These are phyloP conservation scores for Laguncularia racemosa DNA, from an alignment of 345 rosid genomes.

Conservation along the genomic window DNA sequence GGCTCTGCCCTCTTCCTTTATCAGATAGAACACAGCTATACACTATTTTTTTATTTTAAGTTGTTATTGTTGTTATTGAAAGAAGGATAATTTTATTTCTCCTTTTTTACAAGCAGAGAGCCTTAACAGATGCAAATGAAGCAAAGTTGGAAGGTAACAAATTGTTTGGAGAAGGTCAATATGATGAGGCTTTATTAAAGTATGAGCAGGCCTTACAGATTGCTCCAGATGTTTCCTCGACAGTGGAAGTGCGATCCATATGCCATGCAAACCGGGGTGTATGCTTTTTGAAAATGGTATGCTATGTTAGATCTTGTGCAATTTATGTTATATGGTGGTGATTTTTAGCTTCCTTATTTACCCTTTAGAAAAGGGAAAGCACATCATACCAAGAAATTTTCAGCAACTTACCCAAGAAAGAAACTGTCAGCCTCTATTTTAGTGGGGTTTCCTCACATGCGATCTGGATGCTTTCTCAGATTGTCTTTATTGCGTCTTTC, in stretches of 20 bases:
- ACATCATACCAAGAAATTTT: neutral
- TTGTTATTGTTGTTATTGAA: too few species aligned
- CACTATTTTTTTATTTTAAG: too few species aligned
- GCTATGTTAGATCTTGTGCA: neutral
- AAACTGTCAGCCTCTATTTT: neutral
- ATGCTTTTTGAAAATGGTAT: conserved; percentile 77
- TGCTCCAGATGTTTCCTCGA: conserved; percentile 24
- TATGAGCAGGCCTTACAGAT: conserved; percentile 57
- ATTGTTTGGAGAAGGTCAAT: conserved; percentile 50
- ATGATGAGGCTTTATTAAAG: conserved; percentile 70
- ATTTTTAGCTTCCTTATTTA: neutral
- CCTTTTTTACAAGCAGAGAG: conserved; percentile 32
- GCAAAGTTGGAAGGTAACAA: conserved; percentile 76
- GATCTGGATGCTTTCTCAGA: neutral
- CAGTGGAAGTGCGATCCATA: conserved; percentile 55
- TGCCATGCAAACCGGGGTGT: conserved; percentile 76
- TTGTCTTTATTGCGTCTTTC: neutral
- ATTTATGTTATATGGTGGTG: too few species aligned
- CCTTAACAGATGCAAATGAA: conserved; percentile 49
- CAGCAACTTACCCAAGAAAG: too few species aligned
- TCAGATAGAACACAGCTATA: too few species aligned
- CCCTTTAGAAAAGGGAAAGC: neutral
- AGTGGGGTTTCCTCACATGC: too few species aligned
- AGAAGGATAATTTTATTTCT: neutral
- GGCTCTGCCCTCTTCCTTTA: too few species aligned